A percentile compares a stretch with the other conserved stretches of the same genome.
Evolutionary conservation across 129 eudicot genomes (phyloP).

Genomic region (Glebionis coronaria): DNA sequence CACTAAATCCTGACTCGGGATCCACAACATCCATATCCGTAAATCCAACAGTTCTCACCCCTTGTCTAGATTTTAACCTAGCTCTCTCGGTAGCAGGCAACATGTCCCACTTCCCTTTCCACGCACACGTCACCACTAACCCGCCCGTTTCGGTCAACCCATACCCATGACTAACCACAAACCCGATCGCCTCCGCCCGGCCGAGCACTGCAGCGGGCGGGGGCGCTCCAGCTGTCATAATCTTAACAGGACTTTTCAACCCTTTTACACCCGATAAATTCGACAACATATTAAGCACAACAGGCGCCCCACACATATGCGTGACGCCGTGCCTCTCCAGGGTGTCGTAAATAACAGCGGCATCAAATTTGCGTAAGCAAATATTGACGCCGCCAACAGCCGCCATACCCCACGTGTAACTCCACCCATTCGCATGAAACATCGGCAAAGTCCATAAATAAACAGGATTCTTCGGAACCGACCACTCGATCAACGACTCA

Average conservation of each 20-base stretch:
- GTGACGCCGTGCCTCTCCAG: constrained; percentile 38
- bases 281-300: constrained; percentile 52
- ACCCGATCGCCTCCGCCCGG: constrained; percentile 47
- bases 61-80: constrained; percentile 44
- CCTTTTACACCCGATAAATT: constrained; percentile 21
- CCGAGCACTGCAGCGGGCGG: constrained; percentile 44
- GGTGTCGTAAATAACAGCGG: constrained; percentile 23
- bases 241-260: constrained; percentile 32
- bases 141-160: constrained; percentile 54
- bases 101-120: constrained; percentile 43
- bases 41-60: constrained; percentile 40
- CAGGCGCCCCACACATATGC: constrained; percentile 62
- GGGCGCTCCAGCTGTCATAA: constrained; percentile 53
- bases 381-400: constrained; percentile 47
- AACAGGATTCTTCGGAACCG: constrained; percentile 48
- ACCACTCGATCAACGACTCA: constrained; percentile 48
- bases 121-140: constrained; percentile 45
- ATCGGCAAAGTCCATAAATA: constrained; percentile 56
- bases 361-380: constrained; percentile 53
- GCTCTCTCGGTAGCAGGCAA: constrained; percentile 44
- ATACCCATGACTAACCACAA: constrained; percentile 47
- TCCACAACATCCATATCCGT: constrained; percentile 40
- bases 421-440: constrained; percentile 67
- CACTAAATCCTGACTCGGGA: too few species aligned
- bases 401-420: constrained; percentile 55